These are phyloP conservation scores for Stellera chamaejasme DNA, from an alignment of 345 rosid genomes.

Conservation along the genomic window DNA sequence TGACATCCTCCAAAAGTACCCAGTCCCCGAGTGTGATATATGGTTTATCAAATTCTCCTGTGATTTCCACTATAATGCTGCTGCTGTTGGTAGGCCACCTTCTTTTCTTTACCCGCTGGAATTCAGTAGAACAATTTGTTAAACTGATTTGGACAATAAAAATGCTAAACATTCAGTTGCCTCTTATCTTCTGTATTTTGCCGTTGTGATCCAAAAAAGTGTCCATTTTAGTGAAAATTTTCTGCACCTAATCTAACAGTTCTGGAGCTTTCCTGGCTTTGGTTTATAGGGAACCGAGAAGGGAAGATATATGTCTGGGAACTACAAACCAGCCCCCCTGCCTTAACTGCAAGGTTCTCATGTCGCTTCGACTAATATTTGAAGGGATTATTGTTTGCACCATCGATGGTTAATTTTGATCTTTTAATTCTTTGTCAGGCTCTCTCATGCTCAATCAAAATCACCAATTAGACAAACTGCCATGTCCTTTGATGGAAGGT, in stretches of 20 bases:
- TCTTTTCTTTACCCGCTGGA: neutral
- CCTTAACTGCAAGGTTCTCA: constrained; percentile 64
- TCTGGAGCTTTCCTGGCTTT: neutral
- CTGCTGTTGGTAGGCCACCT: constrained; percentile 60
- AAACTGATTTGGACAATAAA: neutral
- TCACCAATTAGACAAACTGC: constrained; percentile 91
- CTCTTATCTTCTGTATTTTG: too few relatives aligned
- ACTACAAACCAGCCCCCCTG: constrained; percentile 89
- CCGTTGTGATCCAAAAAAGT: neutral
- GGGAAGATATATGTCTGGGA: constrained; percentile 98
- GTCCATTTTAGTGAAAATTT: neutral
- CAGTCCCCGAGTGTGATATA: constrained; percentile 86
- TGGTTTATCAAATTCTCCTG: constrained; percentile 98
- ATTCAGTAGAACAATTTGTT: neutral
- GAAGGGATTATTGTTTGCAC: neutral
- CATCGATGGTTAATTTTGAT: constrained; percentile 3
- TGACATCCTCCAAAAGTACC: constrained; percentile 87
- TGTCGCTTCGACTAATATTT: neutral
- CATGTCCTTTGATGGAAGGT: constrained; percentile 92
- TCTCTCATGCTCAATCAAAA: constrained; percentile 70
- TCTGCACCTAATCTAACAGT: neutral
- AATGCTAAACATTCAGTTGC: neutral
- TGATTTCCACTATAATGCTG: constrained; percentile 64
- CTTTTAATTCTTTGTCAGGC: constrained; percentile 29
- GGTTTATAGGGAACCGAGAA: constrained; percentile 75